A percentile compares a stretch with the other conserved stretches of the same genome.
Evolutionary conservation across 2,329 filamentous ascomycete species (phyloP).

Genomic region (Aspergillus sp.): DNA sequence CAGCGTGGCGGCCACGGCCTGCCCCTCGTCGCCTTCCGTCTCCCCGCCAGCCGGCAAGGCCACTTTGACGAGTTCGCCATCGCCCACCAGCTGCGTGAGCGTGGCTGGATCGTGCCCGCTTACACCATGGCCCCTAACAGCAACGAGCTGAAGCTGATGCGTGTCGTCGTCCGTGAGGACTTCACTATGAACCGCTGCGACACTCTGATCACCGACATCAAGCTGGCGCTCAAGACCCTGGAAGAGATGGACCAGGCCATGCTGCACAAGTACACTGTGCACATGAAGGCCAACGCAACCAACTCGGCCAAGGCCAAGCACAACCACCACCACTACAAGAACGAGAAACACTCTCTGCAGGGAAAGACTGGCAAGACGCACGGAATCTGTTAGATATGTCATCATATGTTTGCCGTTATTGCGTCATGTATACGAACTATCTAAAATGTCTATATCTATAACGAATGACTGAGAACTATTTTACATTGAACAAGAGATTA

Average conservation of each 20-base stretch:
- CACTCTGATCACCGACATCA: constrained; percentile 70
- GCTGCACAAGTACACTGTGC: constrained; percentile 65
- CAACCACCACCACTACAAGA: constrained; percentile 51
- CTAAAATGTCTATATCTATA: background rate
- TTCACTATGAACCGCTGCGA: constrained; percentile 82
- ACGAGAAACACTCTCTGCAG: constrained; percentile 81
- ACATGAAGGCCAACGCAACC: constrained; percentile 50
- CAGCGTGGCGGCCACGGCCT: constrained; percentile 71
- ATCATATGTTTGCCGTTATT: background rate
- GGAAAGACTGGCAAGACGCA: constrained; percentile 90
- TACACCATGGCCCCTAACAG: constrained; percentile 96
- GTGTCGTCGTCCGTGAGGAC: constrained; percentile 88
- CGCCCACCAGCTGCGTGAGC: constrained; percentile 78
- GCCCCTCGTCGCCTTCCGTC: constrained; percentile 83
- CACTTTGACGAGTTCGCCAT: constrained; percentile 71
- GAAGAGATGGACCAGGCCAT: constrained; percentile 68
- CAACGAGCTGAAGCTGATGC: constrained; percentile 79
- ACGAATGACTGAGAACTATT: no score
- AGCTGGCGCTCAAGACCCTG: constrained; percentile 67
- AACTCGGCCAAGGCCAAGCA: constrained; percentile 51
- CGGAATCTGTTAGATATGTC: constrained; percentile 64
- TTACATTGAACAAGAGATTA: background rate
- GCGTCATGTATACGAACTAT: background rate
- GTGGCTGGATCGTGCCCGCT: constrained; percentile 89
- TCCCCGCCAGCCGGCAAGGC: constrained; percentile 54